Base-by-base conservation (phyloP, 1,139 yeast species). In the Yamadazyma dendronema region DNA sequence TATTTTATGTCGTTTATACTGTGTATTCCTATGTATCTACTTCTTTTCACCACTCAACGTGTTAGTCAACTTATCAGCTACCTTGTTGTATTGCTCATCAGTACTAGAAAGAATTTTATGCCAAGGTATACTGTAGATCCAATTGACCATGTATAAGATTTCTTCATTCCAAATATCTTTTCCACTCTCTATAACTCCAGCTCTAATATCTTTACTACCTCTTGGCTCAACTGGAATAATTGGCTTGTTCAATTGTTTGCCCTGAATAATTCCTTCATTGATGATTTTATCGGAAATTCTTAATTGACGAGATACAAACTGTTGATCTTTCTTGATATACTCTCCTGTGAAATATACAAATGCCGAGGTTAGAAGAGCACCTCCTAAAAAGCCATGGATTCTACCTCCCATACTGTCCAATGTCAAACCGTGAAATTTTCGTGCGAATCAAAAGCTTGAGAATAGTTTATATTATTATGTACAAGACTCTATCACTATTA, bases 131-230 rank as follows among this genome's bases (percentile, higher is more conserved):
- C 79, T 59, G 52, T 81, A 81, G 4, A 79, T 47, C 81, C 87
- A 83, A 49, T 81, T 81, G 17, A 81, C 88, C 47, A 76, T 74
- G 34, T 67, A 71, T 45, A 83, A 72, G 36, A 87, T 74, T 55
- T 85, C 94, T 37, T 77, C 81, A 53, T 87, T 84, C 96, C 96
- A 87, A 33, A 86, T 70, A 53, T 87, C 95, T 50, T 82, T 85
- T 44, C 77, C 68, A 0, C 90, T 81, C 57, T 87, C 92, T 9
- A 79, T 40, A 19, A 45, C 52, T 12, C 56, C 56, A 28, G 68
- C 62, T 28, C 72, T 67, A 30, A 79, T 68, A 32, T 73, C 62
- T 13, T 28, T 36, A n/a, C 24, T 35, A 8, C 42, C 45, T 34
- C 41, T 36, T 16, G 44, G 42, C 8, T 27, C 28, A 8, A 33